phyloP scores from a whole-genome alignment of 2,329 filamentous ascomycete species.

The Coniochaeta sp. region DNA sequence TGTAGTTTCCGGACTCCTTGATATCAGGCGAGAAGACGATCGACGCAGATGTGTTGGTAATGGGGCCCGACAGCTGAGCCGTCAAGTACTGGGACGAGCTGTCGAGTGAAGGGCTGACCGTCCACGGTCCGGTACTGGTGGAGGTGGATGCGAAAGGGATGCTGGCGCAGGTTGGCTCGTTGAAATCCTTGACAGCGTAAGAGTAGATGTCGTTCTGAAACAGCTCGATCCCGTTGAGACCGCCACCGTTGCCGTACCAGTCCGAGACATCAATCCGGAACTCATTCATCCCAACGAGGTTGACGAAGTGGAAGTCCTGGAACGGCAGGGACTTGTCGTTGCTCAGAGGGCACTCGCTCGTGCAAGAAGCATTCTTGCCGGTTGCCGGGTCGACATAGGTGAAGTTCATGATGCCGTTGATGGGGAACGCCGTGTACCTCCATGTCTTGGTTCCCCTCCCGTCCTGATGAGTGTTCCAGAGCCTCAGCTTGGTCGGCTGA shows the following conservation, averaged over 20 bases:
- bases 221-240: slow-evolving; percentile 78
- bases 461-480: slow-evolving; percentile 81
- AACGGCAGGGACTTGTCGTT: slow-evolving; percentile 57
- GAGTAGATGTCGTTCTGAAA: slow-evolving; percentile 79
- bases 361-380: slow-evolving; percentile 64
- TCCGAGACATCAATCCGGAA: slow-evolving; percentile 81
- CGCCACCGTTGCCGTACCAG: slow-evolving; percentile 82
- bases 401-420: slow-evolving; percentile 92
- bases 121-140: slow-evolving; percentile 69
- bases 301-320: slow-evolving; percentile 91
- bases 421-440: slow-evolving; percentile 76
- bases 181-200: slow-evolving; percentile 81
- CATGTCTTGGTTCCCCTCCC: slow-evolving; percentile 84
- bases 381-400: slow-evolving; percentile 75
- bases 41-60: slow-evolving; percentile 52
- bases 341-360: slow-evolving; percentile 78
- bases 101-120: slow-evolving; percentile 54
- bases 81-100: slow-evolving; percentile 75
- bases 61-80: slow-evolving; percentile 50
- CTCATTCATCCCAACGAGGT: slow-evolving; percentile 75
- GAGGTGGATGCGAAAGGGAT: slow-evolving; percentile 58
- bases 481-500: slow-evolving; percentile 74
- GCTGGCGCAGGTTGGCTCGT: slow-evolving; percentile 74
- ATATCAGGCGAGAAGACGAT: slow-evolving; percentile 82
- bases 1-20: slow-evolving; percentile 83